Evolutionary conservation across 2,329 filamentous ascomycete genomes (phyloP), one percentile per base, ranked within the genome.

Genomic region (Colletotrichum eleusines): DNA sequence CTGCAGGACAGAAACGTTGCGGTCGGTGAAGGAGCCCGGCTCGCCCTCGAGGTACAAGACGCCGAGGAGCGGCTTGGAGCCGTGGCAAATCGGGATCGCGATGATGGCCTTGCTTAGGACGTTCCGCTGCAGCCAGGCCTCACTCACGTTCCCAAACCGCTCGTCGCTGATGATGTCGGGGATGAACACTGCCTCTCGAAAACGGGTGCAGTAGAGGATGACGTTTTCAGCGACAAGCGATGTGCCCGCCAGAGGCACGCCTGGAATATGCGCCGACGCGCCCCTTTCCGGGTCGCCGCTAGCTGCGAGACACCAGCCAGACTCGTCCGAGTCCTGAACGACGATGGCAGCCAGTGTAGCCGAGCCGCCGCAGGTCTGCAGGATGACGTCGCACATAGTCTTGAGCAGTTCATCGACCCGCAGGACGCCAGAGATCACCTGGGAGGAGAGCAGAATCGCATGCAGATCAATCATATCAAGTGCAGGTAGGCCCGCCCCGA

Each of bases 381-480:
- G 80, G 59, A 95, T 93, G 72, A 95, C 93, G 72, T 94, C 90
- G 74, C 92, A 93, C 89, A 95, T 94, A 51, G 92, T 94, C 76
- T 91, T 90, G 72, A 95, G 86, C 5, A 95, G 85, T 75, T 91
- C 88, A 73, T 95, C 92, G 16, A 95, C 88, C 73, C 92, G 88
- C 14, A 95, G 81, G 61, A 94, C 91, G 20, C 92, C 94, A 5
- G 92, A 95, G 53, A 95, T 90, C 53, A 95, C 88, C 77, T 94
- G 93, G 12, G 91, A 94, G 3, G 91, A 93, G 75, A 93, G 90
- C 18, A 95, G 84, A 69, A 95, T 95, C 31, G 91, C 91, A 51
- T 93, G 91, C 72, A 95, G 80, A 78, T 95, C 93, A 76, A 95
- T 90, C 90, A 95, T 94, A 81, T 95, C 93, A 63, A 95, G 86